Evolutionary conservation across 1,284 basidiomycete species (phyloP).

Genomic region (Apiotrichum gracile): DNA sequence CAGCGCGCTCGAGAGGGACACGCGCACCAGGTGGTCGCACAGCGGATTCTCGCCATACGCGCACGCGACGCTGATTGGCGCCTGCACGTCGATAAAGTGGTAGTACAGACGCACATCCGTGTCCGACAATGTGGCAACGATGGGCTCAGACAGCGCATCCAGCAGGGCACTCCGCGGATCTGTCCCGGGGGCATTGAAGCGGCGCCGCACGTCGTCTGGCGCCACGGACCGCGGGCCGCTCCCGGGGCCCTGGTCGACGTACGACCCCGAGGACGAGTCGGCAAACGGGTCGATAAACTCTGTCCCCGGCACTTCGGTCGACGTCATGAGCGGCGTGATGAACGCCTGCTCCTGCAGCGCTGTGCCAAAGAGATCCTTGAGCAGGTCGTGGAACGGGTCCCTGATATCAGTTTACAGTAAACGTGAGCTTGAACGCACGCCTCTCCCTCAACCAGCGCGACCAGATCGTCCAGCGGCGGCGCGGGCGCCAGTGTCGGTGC

Average conservation of each 20-base stretch:
- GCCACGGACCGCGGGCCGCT: slow-evolving; percentile 6
- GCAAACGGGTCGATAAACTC: background rate
- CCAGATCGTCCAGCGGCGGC: background rate
- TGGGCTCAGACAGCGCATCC: background rate
- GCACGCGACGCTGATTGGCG: slow-evolving; percentile 6
- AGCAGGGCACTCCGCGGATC: slow-evolving; percentile 11
- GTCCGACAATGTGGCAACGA: slow-evolving; percentile 9
- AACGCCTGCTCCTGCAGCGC: no score
- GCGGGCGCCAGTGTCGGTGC: background rate
- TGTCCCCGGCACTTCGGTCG: background rate
- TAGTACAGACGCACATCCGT: slow-evolving; percentile 9
- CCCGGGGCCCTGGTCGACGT: background rate
- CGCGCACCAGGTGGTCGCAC: slow-evolving; percentile 6
- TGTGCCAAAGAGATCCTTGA: slow-evolving; percentile 13
- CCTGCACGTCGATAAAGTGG: slow-evolving; percentile 14
- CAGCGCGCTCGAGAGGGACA: slow-evolving; percentile 7
- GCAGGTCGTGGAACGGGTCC: slow-evolving; percentile 10
- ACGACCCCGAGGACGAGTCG: background rate
- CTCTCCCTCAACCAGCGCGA: background rate
- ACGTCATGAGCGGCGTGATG: background rate
- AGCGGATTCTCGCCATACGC: slow-evolving; percentile 10
- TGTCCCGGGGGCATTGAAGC: slow-evolving; percentile 10
- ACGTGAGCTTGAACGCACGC: background rate
- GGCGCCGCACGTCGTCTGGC: slow-evolving; percentile 10
- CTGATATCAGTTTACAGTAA: background rate